Base-by-base conservation (phyloP, 2,329 filamentous ascomycete species). In the Alternaria burnsii region DNA sequence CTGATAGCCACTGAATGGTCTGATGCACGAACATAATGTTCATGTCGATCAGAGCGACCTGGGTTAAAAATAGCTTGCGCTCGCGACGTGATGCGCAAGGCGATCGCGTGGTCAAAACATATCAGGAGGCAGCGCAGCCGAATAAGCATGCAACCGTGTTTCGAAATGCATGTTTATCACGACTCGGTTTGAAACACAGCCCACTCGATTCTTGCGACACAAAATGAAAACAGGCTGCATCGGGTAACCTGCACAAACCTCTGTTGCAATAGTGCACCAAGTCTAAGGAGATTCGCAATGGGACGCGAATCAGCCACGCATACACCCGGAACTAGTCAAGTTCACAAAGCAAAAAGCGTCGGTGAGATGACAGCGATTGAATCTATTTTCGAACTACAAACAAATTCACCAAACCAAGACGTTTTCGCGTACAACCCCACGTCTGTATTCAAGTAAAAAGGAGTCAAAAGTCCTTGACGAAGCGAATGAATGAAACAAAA, bases 401-500 rank as follows among this genome's bases (percentile, higher is more conserved):
- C 8, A 24, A 52, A 26, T n/a, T 42, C 57, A 55, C 16, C 60
- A 60, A 66, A 16, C 52, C 59, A 6, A 43, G 53, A 62, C 60
- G 40, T 43, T 36, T 41, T 22, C 52, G 9, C 24, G 34, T 52
- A 52, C 34, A 57, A 44, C 48, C 50, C 40, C 51, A 41, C 57
- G 52, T 61, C 55, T 42, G 36, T 38, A 8, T 38, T 22, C 8
- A 52, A 58, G 3, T 40, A 8, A 41, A 28, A 56, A 53, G 51
- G 51, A 56, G 20, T 18, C 12, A 40, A 38, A 43, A 30, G 16
- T 46, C 57, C 20, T 18, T 14, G 28, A 58, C 38, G 58, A 65
- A 70, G 34, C 58, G 60, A 61, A 71, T 55, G 60, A 50, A 66
- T 54, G 64, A 67, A 68, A 67, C 55, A 52, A 62, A 41, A 20